A percentile compares a stretch with the other conserved stretches of the same genome.
phyloP scores from a whole-genome alignment of 2,329 filamentous ascomycete species.

The Xylariales sp. region DNA sequence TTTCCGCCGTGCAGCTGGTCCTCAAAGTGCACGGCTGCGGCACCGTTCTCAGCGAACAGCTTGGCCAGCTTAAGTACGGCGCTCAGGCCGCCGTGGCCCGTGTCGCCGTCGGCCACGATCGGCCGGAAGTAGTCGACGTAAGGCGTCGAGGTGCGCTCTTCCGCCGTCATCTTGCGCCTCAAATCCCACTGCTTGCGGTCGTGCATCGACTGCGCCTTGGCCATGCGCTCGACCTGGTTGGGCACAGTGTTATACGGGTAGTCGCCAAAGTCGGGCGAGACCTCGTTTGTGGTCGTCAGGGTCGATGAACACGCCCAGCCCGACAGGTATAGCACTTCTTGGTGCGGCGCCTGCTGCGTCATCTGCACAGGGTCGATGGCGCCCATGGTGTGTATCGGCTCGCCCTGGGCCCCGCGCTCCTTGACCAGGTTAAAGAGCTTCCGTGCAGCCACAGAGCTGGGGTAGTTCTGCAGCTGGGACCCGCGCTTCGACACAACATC shows the following conservation, averaged over 20 bases:
- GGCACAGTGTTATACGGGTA: constrained; percentile 99
- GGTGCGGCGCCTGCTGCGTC: constrained; percentile 95
- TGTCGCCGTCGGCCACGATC: constrained; percentile 95
- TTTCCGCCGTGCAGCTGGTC: constrained; percentile 97
- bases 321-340: constrained; percentile 93
- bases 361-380: constrained; percentile 99
- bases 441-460: constrained; percentile 89
- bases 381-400: constrained; percentile 96
- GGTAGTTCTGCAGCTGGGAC: constrained; percentile 79
- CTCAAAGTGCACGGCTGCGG: constrained; percentile 94
- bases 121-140: constrained; percentile 92
- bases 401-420: constrained; percentile 69
- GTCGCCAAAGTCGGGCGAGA: constrained; percentile 95
- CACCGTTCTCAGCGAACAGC: constrained; percentile 94
- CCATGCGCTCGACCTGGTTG: constrained; percentile 92
- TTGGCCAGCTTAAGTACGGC: constrained; percentile 95
- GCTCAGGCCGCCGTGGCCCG: constrained; percentile 87
- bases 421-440: constrained; percentile 90
- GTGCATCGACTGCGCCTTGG: constrained; percentile 96
- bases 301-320: constrained; percentile 97
- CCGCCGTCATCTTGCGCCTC: constrained; percentile 70
- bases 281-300: constrained; percentile 91
- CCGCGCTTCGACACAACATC: constrained; percentile 94
- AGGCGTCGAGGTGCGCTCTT: constrained; percentile 69
- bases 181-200: constrained; percentile 93